Conservation (phyloP, 306 rosid genomes). For the Purshia tridentata region DNA sequence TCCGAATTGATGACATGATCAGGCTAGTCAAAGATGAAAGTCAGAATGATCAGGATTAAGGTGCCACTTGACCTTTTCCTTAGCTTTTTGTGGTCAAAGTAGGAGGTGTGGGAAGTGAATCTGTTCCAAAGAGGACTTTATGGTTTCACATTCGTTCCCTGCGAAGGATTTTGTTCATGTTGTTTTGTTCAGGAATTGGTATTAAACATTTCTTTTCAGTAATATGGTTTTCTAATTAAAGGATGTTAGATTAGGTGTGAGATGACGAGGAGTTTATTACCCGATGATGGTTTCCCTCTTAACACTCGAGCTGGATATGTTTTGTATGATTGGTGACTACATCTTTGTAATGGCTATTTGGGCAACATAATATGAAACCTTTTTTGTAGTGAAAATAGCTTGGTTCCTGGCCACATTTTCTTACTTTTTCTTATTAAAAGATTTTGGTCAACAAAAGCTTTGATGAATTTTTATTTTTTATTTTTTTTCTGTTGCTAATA, state of each 20-base stretch:
- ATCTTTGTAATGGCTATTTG: constrained; percentile 5
- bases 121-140: not conserved
- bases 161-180: not conserved
- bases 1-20: constrained; percentile 98
- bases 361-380: not conserved
- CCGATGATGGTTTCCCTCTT: not conserved
- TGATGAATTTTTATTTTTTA: not conserved
- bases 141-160: not conserved
- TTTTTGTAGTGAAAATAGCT: not conserved
- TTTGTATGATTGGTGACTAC: constrained; percentile 10
- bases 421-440: not conserved
- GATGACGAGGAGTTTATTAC: not conserved
- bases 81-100: not conserved
- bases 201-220: too few relatives aligned
- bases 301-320: not conserved
- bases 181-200: not conserved
- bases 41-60: constrained; percentile 51
- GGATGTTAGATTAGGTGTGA: not conserved
- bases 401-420: not conserved
- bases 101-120: not conserved
- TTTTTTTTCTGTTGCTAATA: not conserved
- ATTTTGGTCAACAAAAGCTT: not conserved
- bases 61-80: not conserved
- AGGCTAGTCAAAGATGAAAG: constrained; percentile 86
- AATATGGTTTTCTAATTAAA: not conserved